A percentile compares a stretch with the other conserved stretches of the same genome.
phyloP scores from a whole-genome alignment of 352 stramenopile genomes.

The Globisporangium iwayamae region DNA sequence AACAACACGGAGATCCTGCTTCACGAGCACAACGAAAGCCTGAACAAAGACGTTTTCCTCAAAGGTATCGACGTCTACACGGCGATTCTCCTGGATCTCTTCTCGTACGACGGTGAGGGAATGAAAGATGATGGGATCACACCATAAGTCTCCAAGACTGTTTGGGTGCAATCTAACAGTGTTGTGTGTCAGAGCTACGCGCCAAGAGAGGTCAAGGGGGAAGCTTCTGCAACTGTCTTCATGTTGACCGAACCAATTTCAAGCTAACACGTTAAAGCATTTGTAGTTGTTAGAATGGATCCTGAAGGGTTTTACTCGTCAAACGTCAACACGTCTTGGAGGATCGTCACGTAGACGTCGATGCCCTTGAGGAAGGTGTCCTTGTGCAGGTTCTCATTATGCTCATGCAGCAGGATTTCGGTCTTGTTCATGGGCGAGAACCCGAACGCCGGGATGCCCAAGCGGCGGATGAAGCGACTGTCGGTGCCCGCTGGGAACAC shows the following conservation, averaged over 20 bases:
- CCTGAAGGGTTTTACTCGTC: background rate
- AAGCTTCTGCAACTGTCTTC: no score
- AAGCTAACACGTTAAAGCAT: no score
- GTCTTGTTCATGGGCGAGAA: conserved; percentile 93
- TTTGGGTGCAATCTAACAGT: no score
- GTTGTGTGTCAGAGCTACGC: no score
- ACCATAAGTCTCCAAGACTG: no score
- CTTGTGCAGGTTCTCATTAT: conserved; percentile 93
- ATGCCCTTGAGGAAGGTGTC: conserved; percentile 91
- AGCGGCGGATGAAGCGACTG: conserved; percentile 84
- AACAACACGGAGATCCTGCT: conserved; percentile 90
- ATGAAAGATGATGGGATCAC: no score
- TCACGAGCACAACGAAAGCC: conserved; percentile 95
- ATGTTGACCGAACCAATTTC: no score
- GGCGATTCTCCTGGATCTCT: conserved; percentile 36
- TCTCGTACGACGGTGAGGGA: conserved; percentile 7
- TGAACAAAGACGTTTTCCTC: conserved; percentile 89
- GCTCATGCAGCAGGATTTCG: conserved; percentile 93
- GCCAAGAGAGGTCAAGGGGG: no score
- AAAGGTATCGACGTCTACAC: conserved; percentile 88
- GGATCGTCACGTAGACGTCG: conserved; percentile 64
- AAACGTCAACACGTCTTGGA: conserved; percentile 31
- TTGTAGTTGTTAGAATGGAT: background rate
- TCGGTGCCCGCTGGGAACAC: conserved; percentile 94
- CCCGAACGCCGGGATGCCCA: conserved; percentile 91